These are phyloP conservation scores for Sclerotinia minor DNA, from an alignment of 2,329 filamentous ascomycete genomes.

Conservation along the genomic window DNA sequence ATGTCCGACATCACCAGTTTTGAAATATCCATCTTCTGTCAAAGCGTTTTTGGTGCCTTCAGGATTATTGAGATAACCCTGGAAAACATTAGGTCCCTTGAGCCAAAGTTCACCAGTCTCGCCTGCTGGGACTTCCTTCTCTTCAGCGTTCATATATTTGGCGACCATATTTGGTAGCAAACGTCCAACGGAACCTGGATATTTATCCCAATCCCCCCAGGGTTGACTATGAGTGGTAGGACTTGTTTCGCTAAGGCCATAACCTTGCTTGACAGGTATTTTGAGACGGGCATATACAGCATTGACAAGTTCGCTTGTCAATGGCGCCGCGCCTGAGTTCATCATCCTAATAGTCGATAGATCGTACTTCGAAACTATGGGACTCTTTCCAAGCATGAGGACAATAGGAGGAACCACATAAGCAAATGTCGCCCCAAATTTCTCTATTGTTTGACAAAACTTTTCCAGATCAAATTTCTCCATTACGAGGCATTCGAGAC, in stretches of 20 bases:
- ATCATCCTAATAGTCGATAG: slow-evolving; percentile 77
- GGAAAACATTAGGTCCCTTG: slow-evolving; percentile 61
- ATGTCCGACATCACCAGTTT: slow-evolving; percentile 79
- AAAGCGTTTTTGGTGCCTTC: slow-evolving; percentile 68
- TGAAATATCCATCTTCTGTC: slow-evolving; percentile 74
- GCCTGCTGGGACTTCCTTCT: slow-evolving; percentile 60
- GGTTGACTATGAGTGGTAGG: slow-evolving; percentile 74
- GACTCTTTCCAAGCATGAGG: slow-evolving; percentile 76
- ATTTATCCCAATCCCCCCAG: slow-evolving; percentile 73
- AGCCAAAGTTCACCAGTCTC: slow-evolving; percentile 72
- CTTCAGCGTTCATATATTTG: slow-evolving; percentile 72
- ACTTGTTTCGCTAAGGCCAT: slow-evolving; percentile 84
- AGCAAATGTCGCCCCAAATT: slow-evolving; percentile 69
- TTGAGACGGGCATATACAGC: slow-evolving; percentile 72
- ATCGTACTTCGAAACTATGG: slow-evolving; percentile 76
- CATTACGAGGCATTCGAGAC: slow-evolving; percentile 69
- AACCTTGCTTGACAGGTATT: slow-evolving; percentile 86
- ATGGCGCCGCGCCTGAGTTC: slow-evolving; percentile 83
- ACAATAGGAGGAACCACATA: slow-evolving; percentile 86
- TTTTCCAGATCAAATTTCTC: slow-evolving; percentile 77
- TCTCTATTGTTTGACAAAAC: slow-evolving; percentile 75
- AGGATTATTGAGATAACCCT: slow-evolving; percentile 58
- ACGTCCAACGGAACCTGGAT: slow-evolving; percentile 75
- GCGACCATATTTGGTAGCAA: slow-evolving; percentile 77
- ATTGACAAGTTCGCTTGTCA: slow-evolving; percentile 78